Evolutionary conservation across 2,329 filamentous ascomycete species (phyloP).

Genomic region (Periconia sp.): DNA sequence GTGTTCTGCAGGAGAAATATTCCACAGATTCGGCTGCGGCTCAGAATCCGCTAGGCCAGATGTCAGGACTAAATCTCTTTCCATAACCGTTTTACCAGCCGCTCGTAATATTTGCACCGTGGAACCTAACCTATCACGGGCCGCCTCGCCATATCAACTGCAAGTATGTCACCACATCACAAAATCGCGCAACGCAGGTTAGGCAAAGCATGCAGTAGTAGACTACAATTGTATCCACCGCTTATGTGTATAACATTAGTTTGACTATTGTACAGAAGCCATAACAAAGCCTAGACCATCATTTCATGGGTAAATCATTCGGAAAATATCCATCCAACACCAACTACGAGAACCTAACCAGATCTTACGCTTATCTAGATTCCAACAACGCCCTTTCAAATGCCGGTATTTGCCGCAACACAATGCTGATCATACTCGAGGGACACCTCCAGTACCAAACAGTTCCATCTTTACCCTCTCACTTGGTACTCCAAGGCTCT

Average conservation of each 20-base stretch:
- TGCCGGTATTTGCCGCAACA: constrained; percentile 1
- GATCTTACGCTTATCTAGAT: neutral
- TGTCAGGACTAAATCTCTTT: neutral
- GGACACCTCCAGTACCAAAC: constrained; percentile 56
- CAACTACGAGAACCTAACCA: too few relatives aligned
- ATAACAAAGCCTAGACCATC: neutral
- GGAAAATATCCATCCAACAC: neutral
- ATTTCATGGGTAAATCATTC: neutral
- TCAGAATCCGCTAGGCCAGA: neutral
- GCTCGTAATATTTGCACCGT: neutral
- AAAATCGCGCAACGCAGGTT: neutral
- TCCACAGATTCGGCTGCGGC: neutral
- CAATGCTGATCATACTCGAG: constrained; percentile 22
- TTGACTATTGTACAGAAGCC: neutral
- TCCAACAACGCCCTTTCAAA: neutral
- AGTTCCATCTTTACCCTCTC: constrained; percentile 70
- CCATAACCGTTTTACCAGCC: neutral
- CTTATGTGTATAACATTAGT: neutral
- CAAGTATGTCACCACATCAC: neutral
- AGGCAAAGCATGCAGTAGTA: neutral
- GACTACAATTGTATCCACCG: neutral
- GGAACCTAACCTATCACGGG: constrained; percentile 1
- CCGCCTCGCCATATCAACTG: neutral
- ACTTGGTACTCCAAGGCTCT: constrained; percentile 61
- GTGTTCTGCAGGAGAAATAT: neutral